Evolutionary conservation across 148 eudicot species (phyloP).

Genomic region (Diospyros lotus): DNA sequence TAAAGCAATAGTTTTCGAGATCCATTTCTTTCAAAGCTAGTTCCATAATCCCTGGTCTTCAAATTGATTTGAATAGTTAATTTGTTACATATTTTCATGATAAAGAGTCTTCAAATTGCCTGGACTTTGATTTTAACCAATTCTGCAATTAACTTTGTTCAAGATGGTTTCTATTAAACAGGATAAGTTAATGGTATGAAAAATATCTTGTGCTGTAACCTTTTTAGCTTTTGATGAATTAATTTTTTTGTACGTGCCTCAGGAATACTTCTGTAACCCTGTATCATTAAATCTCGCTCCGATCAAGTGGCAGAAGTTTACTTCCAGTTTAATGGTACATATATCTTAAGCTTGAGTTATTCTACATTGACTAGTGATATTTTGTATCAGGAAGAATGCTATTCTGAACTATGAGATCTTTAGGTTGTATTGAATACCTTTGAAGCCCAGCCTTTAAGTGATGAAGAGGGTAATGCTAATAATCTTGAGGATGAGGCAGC

Average conservation of each 20-base stretch:
- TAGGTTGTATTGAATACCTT: slow-evolving; percentile 87
- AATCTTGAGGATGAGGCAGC: slow-evolving; percentile 89
- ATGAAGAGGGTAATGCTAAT: slow-evolving; percentile 88
- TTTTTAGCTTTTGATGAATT: not conserved
- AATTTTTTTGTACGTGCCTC: slow-evolving; percentile 21
- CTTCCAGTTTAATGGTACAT: slow-evolving; percentile 73
- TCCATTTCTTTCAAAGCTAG: not conserved
- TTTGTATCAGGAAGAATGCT: not conserved
- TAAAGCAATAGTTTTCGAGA: not conserved
- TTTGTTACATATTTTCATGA: too few species aligned
- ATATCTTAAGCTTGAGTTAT: slow-evolving; percentile 6
- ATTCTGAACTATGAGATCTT: slow-evolving; percentile 13
- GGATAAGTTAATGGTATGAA: not conserved
- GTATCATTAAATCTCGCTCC: slow-evolving; percentile 55
- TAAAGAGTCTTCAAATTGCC: not conserved
- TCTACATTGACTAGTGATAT: not conserved
- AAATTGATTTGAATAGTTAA: too few species aligned
- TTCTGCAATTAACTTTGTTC: not conserved
- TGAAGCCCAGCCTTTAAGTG: slow-evolving; percentile 98
- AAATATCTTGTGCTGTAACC: not conserved
- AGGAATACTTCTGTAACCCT: slow-evolving; percentile 89
- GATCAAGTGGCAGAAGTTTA: slow-evolving; percentile 84
- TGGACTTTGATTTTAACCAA: not conserved
- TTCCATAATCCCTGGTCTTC: not conserved
- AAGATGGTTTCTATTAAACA: not conserved